Conservation (phyloP, 1,284 basidiomycete species). For the Sporisorium graminicola region DNA sequence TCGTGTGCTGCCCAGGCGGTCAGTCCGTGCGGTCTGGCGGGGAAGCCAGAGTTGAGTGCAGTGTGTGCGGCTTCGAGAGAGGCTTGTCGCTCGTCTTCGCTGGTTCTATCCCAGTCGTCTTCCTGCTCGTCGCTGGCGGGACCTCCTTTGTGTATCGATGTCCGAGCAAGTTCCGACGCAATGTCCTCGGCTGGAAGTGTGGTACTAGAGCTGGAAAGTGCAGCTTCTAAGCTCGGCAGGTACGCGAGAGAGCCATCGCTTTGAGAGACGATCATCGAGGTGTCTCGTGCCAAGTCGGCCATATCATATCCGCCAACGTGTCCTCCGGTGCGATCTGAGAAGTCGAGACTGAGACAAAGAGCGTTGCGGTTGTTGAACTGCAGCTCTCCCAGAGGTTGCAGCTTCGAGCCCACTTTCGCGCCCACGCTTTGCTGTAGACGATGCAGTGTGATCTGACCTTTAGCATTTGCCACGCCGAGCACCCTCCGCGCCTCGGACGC, state of each 20-base stretch:
- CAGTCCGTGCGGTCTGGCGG: slow-evolving; percentile 39
- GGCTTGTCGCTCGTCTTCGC: slow-evolving; percentile 33
- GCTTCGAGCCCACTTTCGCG: background rate
- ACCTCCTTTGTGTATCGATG: slow-evolving; percentile 20
- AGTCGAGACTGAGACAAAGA: slow-evolving; percentile 68
- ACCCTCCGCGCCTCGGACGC: slow-evolving; percentile 9
- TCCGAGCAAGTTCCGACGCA: background rate
- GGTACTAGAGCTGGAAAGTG: slow-evolving; percentile 5
- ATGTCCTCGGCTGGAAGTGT: slow-evolving; percentile 4
- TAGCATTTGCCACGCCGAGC: slow-evolving; percentile 59
- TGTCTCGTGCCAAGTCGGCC: slow-evolving; percentile 7
- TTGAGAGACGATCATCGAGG: slow-evolving; percentile 61
- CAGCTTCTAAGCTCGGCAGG: slow-evolving; percentile 45
- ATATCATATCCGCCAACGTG: slow-evolving; percentile 18
- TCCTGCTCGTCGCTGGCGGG: slow-evolving; percentile 18
- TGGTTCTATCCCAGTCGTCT: slow-evolving; percentile 40
- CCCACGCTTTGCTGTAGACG: slow-evolving; percentile 9
- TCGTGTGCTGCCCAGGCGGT: slow-evolving; percentile 86
- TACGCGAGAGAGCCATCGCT: slow-evolving; percentile 65
- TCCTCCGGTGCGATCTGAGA: slow-evolving; percentile 53
- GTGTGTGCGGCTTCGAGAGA: slow-evolving; percentile 9
- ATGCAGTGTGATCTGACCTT: slow-evolving; percentile 47
- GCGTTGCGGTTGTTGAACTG: slow-evolving; percentile 56
- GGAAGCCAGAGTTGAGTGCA: slow-evolving; percentile 24
- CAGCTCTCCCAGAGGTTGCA: slow-evolving; percentile 31